Evolutionary conservation across 139 green algal genomes (phyloP), one percentile per base, ranked within the genome.

Genomic region (Spirogloea muscicola): DNA sequence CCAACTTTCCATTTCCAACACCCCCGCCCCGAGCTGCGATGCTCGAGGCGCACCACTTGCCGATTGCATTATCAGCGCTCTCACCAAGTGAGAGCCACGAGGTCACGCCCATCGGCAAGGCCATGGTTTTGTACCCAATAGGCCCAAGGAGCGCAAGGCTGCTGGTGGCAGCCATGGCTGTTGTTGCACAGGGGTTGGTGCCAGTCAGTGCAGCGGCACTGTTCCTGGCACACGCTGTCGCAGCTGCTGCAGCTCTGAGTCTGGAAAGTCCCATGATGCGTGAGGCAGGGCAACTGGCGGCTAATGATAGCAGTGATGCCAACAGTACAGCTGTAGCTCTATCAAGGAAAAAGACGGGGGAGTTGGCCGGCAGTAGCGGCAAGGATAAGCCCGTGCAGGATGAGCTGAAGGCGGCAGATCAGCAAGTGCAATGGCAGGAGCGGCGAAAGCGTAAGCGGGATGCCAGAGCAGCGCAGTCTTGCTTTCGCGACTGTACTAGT

Each of bases 1-100:
- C 69, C 37, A 91, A 95, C 80, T 97, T 97, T 81, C 93, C 93
- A 1, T 97, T 96, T 80, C 92, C 93, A 1, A 91, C 91, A 2
- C 84, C 90, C 1, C 93, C 93, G 1, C 83, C 92, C 16, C 13
- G 62, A 1, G 62, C 58, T 0, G 82, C 49, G 25, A 42, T 84
- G 16, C 21, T 62, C 29, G 18, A 16, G 38, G 46, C 73, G n/a
- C 13, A 75, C 49, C 39, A 66, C 58, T 46, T 6, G n/a, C 75
- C 79, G 5, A 10, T 57, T 4, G 29, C 58, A 27, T 34, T 82
- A 21, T 80, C 72, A 34, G 75, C 75, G 13, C 75, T 82, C 10
- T 10, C 13, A 10, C 42, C 49, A 41, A 49, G 16, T 18, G 33
- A 44, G 34, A 48, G 21, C n/a, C n/a, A n/a, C 10, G 21, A 33